A percentile compares a stretch with the other conserved stretches of the same genome.
Evolutionary conservation across 768 basidiomycete genomes (phyloP).

Genomic region (Termitomyces sp.): DNA sequence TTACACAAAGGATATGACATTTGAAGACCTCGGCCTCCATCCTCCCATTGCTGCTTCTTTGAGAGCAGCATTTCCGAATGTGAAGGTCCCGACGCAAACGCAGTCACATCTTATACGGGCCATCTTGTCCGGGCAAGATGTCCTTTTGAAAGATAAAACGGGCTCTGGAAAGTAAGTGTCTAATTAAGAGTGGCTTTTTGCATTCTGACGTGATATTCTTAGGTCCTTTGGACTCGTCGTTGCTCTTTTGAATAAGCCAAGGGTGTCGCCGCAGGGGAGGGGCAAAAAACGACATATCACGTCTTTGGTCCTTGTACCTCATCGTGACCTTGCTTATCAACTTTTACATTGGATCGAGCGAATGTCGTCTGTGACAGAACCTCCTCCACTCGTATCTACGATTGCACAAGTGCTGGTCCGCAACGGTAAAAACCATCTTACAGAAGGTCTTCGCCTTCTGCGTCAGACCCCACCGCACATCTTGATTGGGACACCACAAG

Average conservation of each 20-base stretch:
- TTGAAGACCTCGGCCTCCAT: constrained; percentile 53
- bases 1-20: constrained; percentile 21
- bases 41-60: constrained; percentile 46
- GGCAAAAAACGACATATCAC: constrained; percentile 34
- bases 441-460: constrained; percentile 35
- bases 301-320: constrained; percentile 66
- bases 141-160: constrained; percentile 67
- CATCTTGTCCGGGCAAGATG: constrained; percentile 51
- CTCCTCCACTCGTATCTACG: constrained; percentile 31
- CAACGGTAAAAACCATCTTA: constrained; percentile 37
- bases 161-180: constrained; percentile 73
- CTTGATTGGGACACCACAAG: constrained; percentile 71
- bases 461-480: constrained; percentile 54
- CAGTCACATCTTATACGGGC: constrained; percentile 64
- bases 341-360: constrained; percentile 61
- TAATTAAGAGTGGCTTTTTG: constrained; percentile 3
- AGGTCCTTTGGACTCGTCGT: constrained; percentile 74
- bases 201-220: neutral
- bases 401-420: constrained; percentile 64
- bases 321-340: constrained; percentile 70
- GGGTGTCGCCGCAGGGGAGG: constrained; percentile 22
- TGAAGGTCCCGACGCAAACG: constrained; percentile 52
- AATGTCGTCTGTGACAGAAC: constrained; percentile 33
- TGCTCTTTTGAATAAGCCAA: constrained; percentile 59
- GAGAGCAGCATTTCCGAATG: constrained; percentile 56